phyloP scores from a whole-genome alignment of 2,329 filamentous ascomycete genomes.

The Raffaelea albimanens region DNA sequence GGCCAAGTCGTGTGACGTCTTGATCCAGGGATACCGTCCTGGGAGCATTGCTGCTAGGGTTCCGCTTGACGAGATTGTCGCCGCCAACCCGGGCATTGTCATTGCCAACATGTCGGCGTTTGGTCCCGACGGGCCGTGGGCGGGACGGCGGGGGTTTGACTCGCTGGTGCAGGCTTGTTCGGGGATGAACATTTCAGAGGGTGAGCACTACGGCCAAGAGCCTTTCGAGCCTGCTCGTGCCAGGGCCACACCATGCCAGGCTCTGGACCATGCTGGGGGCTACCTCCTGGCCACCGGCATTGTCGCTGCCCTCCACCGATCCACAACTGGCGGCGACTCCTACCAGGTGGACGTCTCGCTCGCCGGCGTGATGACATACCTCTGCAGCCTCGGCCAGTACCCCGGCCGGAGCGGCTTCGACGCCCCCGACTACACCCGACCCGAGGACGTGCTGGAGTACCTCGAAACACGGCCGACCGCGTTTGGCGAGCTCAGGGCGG shows the following conservation, averaged over 20 bases:
- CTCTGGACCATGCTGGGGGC: constrained; percentile 44
- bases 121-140: constrained; percentile 27
- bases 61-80: not conserved
- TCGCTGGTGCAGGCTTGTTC: constrained; percentile 4
- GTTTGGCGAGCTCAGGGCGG: not conserved
- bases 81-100: constrained; percentile 32
- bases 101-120: constrained; percentile 44
- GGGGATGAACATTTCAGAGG: constrained; percentile 1
- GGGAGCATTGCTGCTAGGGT: constrained; percentile 12
- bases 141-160: constrained; percentile 1
- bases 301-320: constrained; percentile 38
- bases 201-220: not conserved
- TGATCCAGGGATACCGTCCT: constrained; percentile 41
- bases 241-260: constrained; percentile 44
- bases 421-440: constrained; percentile 19
- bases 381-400: constrained; percentile 44
- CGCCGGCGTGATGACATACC: constrained; percentile 45
- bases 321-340: constrained; percentile 31
- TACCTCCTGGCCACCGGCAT: constrained; percentile 46
- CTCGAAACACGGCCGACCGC: not conserved
- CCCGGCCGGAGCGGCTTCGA: constrained; percentile 33
- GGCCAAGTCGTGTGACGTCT: constrained; percentile 39
- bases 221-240: constrained; percentile 13
- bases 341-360: constrained; percentile 47
- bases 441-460: constrained; percentile 18